Base-by-base conservation (phyloP, 2,329 filamentous ascomycete species). In the Fusarium ramigenum region DNA sequence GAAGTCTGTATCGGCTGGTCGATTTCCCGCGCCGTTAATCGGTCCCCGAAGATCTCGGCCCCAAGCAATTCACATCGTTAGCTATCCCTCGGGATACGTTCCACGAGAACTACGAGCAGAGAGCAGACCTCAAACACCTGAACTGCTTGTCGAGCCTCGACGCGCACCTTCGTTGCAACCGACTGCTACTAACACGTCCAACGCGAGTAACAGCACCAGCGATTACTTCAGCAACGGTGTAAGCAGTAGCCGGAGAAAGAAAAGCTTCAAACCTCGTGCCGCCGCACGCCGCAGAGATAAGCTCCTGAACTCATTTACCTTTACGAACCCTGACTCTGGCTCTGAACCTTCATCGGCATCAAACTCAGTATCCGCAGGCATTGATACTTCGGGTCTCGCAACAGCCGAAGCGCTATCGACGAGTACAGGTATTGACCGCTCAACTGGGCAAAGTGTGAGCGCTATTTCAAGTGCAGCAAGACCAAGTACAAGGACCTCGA, bases 41-140 rank as follows among this genome's bases (percentile, higher is more conserved):
- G 81, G 80, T 49, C 81, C 83, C 43, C 79, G 83, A 54, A 78
- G 83, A 70, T 77, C 80, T 40, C 79, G 83, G 40, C 83, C 82
- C 16, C 83, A 84, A 72, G 79, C 83, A 42, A 84, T 84, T 62
- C 83, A 84, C 78, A 83, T 84, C 60, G 74, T 84, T 68, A 84
- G 82, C 34, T 84, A 82, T 61, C 83, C 83, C 7, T 75, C 82
- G 5, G 83, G 83, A 60, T 84, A 84, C 77, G 79, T 86, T 30
- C 85, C 85, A 23, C 81, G 82, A 65, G 85, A 87, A 64, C 75
- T 87, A 49, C 82, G 84, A 37, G 73, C 61, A 59, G 65, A 63
- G 34, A 74, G 67, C 40, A 74, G 69, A 52, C 66, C 75, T 44
- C 56, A 57, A n/a, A 59, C 66, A 50, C 74, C 74, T 19, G 66